Evolutionary conservation across 2,329 filamentous ascomycete genomes (phyloP).

Genomic region (Trichoderma sp.): DNA sequence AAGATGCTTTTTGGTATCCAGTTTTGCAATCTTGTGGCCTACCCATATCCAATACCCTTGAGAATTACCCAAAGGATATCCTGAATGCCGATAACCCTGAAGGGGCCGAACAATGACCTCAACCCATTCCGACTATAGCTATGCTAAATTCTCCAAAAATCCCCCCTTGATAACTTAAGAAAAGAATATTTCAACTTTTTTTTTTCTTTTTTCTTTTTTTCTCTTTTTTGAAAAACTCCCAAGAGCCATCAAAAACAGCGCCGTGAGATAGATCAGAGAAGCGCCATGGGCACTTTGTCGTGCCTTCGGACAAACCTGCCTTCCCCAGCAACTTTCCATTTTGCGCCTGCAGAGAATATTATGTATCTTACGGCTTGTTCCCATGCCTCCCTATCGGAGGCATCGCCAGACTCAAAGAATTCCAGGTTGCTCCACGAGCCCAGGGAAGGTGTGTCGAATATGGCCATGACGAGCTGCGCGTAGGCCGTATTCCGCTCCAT

Average conservation of each 20-base stretch:
- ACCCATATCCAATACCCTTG: not conserved
- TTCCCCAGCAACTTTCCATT: slow-evolving; percentile 44
- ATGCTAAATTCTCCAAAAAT: not conserved
- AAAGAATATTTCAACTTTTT: no score
- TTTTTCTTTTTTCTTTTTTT: no score
- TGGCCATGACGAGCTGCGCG: slow-evolving; percentile 41
- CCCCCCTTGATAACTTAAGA: not conserved
- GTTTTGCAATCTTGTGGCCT: slow-evolving; percentile 1
- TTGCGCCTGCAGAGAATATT: slow-evolving; percentile 32
- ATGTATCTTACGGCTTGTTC: slow-evolving; percentile 42
- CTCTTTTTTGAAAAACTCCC: no score
- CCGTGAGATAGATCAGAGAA: not conserved
- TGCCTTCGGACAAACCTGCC: slow-evolving; percentile 42
- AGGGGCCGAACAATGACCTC: not conserved
- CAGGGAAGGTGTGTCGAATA: slow-evolving; percentile 32
- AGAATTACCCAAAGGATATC: not conserved
- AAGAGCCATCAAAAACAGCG: not conserved
- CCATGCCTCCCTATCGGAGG: slow-evolving; percentile 45
- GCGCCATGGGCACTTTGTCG: not conserved
- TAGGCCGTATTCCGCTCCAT: slow-evolving; percentile 53
- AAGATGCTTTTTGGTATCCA: not conserved
- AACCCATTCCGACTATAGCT: not conserved
- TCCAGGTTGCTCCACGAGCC: slow-evolving; percentile 40
- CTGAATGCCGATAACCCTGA: not conserved
- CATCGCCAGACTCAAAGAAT: slow-evolving; percentile 50